Evolutionary conservation across 78 protist genomes (phyloP), one percentile per base, ranked within the genome.

Genomic region (Tieghemostelium lacteum): DNA sequence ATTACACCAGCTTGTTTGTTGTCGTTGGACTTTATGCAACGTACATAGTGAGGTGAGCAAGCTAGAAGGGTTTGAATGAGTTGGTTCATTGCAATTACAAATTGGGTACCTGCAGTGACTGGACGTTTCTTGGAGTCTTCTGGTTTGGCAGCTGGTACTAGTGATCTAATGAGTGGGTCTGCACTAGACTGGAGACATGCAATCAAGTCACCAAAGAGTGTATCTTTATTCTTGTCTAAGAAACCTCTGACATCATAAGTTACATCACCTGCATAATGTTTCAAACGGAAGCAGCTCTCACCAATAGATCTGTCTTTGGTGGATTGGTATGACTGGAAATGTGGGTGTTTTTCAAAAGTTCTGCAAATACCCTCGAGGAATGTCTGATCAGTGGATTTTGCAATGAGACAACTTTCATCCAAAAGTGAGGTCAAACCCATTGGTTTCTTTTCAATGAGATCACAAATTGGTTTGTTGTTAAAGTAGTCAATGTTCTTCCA

Each of bases 201-300:
- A 0, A 92, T 72, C 40, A 92, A 60, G 71, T 88, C 96, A n/a
- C 64, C 72, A 14, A 70, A 85, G 26, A 95, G n/a, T 14, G 78
- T 14, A 87, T 97, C 98, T 73, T 92, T 95, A 85, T 97, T 97
- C 92, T 96, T 96, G 58, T 85, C 97, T 31, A 95, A 62, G 94
- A 98, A 98, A 31, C 95, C 96, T 17, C 2, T 40, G n/a, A 85
- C 72, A 49, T 49, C 64, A 86, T 97, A 97, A 19, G 72, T 60
- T 26, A 98, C 99, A 39, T 80, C 92, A 65, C 98, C 99, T 14
- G 99, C 98, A 88, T 95, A 98, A 88, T 98, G 99, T 64, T 65
- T 39, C 29, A 97, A 42, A 20, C 85, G 63, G 78, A 88, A 88
- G 6, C 92, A 71, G 20, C 12, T 73, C n/a, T 83, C 88, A 29